Evolutionary conservation across 2,329 filamentous ascomycete genomes (phyloP).

Genomic region (Sclerotinia nivalis): DNA sequence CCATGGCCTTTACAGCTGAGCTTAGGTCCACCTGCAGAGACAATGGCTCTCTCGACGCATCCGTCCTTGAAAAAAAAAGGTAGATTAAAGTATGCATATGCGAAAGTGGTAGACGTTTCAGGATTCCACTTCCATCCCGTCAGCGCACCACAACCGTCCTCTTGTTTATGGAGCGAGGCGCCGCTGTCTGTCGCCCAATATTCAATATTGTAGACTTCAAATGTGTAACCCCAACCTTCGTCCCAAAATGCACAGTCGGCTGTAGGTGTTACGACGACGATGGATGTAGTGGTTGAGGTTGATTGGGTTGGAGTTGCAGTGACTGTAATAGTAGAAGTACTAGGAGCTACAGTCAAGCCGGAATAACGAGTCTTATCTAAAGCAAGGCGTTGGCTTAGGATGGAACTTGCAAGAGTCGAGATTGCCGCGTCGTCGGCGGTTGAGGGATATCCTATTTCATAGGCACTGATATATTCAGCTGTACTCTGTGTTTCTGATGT

Average conservation of each 20-base stretch:
- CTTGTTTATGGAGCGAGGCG: neutral
- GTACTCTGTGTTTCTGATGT: no score
- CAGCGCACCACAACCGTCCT: neutral
- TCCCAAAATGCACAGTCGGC: neutral
- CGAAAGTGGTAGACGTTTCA: neutral
- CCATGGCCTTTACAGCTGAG: no score
- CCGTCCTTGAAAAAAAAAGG: slow-evolving; percentile 9
- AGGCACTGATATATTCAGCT: no score
- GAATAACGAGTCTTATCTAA: no score
- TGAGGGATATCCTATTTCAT: no score
- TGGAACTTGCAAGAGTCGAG: no score
- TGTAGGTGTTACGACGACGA: neutral
- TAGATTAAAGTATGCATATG: neutral
- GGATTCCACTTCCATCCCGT: neutral
- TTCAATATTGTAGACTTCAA: slow-evolving; percentile 1
- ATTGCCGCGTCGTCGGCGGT: no score
- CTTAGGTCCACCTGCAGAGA: neutral
- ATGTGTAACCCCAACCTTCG: neutral
- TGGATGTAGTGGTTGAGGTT: neutral
- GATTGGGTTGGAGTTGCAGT: neutral
- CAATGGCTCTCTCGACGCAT: neutral
- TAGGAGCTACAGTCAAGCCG: neutral
- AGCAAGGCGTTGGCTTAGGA: no score
- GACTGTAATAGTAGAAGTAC: neutral
- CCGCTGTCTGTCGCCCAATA: neutral